Base-by-base conservation (phyloP, 1,284 basidiomycete species). In the Acaromyces ingoldii region DNA sequence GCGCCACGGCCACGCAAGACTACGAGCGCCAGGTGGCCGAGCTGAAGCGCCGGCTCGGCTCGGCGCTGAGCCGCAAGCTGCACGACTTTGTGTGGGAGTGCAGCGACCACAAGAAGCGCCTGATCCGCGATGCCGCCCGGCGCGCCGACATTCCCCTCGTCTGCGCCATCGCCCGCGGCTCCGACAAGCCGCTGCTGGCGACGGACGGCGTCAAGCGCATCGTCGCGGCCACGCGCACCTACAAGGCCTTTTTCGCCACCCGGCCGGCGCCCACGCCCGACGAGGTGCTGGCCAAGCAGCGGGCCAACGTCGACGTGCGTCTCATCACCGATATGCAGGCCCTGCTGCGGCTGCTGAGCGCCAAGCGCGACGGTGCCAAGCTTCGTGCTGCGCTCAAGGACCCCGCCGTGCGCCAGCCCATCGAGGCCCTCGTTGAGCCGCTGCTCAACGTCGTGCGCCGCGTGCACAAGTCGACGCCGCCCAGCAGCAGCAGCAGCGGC, bases 161-260 rank as follows among this genome's bases (percentile, higher is more conserved):
- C 6, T 65, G 70, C 9, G 71, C 71, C 15, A 74, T 74, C 46
- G 64, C 65, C 2, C 63, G 71, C 34, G 66, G 71, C 28, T 65
- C 62, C 6, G 70, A 74, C 36, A 56, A 63, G 44, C 71, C 70
- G 28, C 65, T 67, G 55, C 59, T 74, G 24, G 65, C 63, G 13
- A 46, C 45, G 47, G 67, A 72, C 31, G 67, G 47, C 15, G 38
- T 74, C 22, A 57, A 69, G 56, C 60, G 63, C 10, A 67, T 74
- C 31, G 67, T 72, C 49, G 50, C 58, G 7, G 71, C 70, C 3
- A 69, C 71, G 4, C 39, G 58, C 19, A 51, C 60, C 17, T 70
- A 71, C 53, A 57, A 62, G 26, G 62, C 51, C 19, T 72, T 74
- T 25, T n/a, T n/a, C n/a, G n/a, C n/a, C n/a, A 57, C 69, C 45